A percentile compares a stretch with the other conserved stretches of the same genome.
phyloP scores from a whole-genome alignment of 2,329 filamentous ascomycete species.

The Rhynchosporium graminicola region DNA sequence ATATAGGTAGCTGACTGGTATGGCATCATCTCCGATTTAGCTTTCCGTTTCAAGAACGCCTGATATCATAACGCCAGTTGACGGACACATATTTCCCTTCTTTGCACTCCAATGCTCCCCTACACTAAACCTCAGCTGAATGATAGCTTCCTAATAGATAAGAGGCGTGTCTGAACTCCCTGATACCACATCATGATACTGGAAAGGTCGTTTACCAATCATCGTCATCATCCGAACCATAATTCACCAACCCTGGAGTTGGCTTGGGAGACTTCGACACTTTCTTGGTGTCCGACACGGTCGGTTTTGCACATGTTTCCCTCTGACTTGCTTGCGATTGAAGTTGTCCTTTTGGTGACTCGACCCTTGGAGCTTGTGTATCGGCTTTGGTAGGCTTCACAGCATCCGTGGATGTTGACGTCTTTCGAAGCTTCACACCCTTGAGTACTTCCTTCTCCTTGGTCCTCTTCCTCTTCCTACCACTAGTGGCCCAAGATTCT shows the following conservation, averaged over 20 bases:
- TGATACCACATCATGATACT: not conserved
- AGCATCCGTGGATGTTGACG: conserved; percentile 28
- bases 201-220: conserved; percentile 29
- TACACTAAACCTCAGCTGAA: no score
- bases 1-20: not conserved
- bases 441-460: conserved; percentile 44
- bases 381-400: conserved; percentile 19
- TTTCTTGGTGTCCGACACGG: conserved; percentile 5
- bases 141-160: no score
- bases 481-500: conserved; percentile 42
- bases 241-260: conserved; percentile 51
- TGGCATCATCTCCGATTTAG: not conserved
- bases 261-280: conserved; percentile 31
- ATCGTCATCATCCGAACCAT: conserved; percentile 57
- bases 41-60: not conserved
- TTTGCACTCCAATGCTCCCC: not conserved
- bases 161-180: no score
- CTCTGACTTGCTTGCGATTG: not conserved
- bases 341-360: conserved; percentile 1
- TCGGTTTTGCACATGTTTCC: not conserved
- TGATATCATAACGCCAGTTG: not conserved
- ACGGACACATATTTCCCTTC: not conserved
- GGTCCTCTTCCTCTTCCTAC: conserved; percentile 44
- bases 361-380: conserved; percentile 5
- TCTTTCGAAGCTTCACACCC: conserved; percentile 39